phyloP scores from a whole-genome alignment of 2,329 filamentous ascomycete species.

The Fusarium sp. region DNA sequence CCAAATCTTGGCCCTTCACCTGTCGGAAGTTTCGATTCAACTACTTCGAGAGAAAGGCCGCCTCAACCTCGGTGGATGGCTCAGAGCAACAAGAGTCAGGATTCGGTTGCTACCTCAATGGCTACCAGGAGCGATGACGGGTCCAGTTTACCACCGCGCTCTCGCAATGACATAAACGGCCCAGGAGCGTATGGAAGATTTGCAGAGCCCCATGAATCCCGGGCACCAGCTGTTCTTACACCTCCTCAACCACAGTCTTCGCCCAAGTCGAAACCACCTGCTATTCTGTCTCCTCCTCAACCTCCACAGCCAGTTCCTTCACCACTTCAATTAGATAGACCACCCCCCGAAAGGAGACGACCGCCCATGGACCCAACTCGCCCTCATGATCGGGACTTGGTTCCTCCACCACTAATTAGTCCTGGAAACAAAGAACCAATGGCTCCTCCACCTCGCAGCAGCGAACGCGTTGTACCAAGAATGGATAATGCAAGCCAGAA shows the following conservation, averaged over 20 bases:
- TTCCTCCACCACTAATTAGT: constrained; percentile 68
- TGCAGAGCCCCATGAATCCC: constrained; percentile 45
- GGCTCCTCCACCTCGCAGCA: constrained; percentile 62
- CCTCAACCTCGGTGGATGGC: constrained; percentile 58
- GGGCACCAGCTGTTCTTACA: constrained; percentile 26
- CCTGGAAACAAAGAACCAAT: constrained; percentile 57
- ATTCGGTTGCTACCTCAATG: constrained; percentile 63
- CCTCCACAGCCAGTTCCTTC: constrained; percentile 40
- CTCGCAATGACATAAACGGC: constrained; percentile 60
- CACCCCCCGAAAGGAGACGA: constrained; percentile 70
- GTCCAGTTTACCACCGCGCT: constrained; percentile 61
- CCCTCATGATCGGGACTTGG: constrained; percentile 64
- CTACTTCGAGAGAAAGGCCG: constrained; percentile 52
- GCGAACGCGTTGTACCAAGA: constrained; percentile 58
- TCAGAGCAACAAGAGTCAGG: constrained; percentile 65
- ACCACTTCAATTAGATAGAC: constrained; percentile 51
- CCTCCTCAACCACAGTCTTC: constrained; percentile 40
- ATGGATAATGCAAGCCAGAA: constrained; percentile 53
- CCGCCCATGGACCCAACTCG: constrained; percentile 72
- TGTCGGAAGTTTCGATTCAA: constrained; percentile 62
- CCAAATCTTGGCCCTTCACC: constrained; percentile 59
- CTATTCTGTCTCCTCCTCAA: constrained; percentile 33
- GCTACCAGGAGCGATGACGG: constrained; percentile 61
- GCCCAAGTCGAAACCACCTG: constrained; percentile 38
- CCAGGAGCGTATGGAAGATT: constrained; percentile 53